Evolutionary conservation across 2,329 filamentous ascomycete species (phyloP), one percentile per base, ranked within the genome.

Genomic region (Penicillium sclerotigenum): DNA sequence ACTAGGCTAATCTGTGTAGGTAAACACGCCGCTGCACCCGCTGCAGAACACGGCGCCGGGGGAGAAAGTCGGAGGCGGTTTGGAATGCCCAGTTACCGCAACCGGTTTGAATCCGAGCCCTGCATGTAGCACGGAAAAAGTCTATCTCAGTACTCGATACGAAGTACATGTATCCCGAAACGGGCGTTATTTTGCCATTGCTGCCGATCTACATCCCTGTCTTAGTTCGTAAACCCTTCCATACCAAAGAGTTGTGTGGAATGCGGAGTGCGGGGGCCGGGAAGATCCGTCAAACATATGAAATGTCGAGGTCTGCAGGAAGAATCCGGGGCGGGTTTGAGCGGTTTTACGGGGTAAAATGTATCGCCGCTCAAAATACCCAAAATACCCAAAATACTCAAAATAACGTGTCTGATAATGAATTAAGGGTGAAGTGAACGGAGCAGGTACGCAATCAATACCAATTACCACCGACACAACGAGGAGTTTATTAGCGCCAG

Each of bases 251-350:
- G 48, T 24, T 31, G 41, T 31, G 41, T 38, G 52, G 37, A 49
- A 42, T 61, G 62, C 59, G 63, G 63, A 59, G 62, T 61, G 55
- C 41, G 58, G 59, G 47, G 43, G n/a, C 56, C 56, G 48, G 56
- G 53, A 54, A 18, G 59, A 63, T 59, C 60, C 31, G 42, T 56
- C 47, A 33, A 22, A 47, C 4, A 13, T 2, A 22, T 28, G 34
- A 13, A 29, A 34, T 34, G 22, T 42, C n/a, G 14, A 36, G 33
- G 31, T n/a, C 18, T 33, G 26, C 14, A 52, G 50, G 41, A 54
- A 54, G 37, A 54, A 54, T 50, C 52, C 45, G 45, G 37, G 52
- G 52, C 46, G 41, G 20, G 38, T 20, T 18, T 41, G 18, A 18
- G 34, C 16, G 33, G 43, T 18, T 28, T n/a, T 46, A 41, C 37